phyloP scores from a whole-genome alignment of 176 grass and related monocot genomes.

The Areca catechu region DNA sequence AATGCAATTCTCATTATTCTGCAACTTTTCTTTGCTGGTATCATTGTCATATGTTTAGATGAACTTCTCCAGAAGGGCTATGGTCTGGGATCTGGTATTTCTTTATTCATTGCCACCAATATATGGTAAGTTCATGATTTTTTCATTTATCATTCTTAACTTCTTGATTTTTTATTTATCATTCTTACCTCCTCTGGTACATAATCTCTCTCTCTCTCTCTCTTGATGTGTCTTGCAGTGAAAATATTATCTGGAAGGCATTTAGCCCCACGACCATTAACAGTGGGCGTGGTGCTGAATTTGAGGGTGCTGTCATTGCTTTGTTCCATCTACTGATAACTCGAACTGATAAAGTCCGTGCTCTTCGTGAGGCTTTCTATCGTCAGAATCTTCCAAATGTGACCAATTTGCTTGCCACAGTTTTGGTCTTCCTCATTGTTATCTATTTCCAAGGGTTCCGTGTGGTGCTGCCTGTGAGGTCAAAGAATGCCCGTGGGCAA shows the following conservation, averaged over 20 bases:
- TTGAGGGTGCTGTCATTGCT: constrained; percentile 13
- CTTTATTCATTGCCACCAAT: constrained; percentile 8
- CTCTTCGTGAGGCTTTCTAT: constrained; percentile 4
- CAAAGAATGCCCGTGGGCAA: constrained; percentile 2
- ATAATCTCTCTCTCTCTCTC: too few relatives aligned
- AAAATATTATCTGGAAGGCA: constrained; percentile 11
- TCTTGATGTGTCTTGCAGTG: background rate
- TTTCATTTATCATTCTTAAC: background rate
- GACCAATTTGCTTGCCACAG: constrained; percentile 8
- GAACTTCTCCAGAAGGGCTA: background rate
- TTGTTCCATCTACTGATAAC: constrained; percentile 7
- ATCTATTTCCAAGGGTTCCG: constrained; percentile 10
- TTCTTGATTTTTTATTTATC: background rate
- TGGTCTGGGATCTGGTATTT: constrained; percentile 13
- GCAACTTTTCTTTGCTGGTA: constrained; percentile 9
- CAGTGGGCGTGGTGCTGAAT: constrained; percentile 13
- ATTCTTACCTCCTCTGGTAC: too few relatives aligned
- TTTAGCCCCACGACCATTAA: constrained; percentile 8
- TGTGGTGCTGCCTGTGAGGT: constrained; percentile 9
- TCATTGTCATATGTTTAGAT: constrained; percentile 7
- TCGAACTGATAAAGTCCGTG: constrained; percentile 5
- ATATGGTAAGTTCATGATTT: constrained; percentile 3
- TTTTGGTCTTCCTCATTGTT: constrained; percentile 4
- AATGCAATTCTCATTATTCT: constrained; percentile 11
- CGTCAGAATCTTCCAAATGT: constrained; percentile 10